phyloP scores from a whole-genome alignment of 1,284 basidiomycete species.

The Earliella scabrosa region DNA sequence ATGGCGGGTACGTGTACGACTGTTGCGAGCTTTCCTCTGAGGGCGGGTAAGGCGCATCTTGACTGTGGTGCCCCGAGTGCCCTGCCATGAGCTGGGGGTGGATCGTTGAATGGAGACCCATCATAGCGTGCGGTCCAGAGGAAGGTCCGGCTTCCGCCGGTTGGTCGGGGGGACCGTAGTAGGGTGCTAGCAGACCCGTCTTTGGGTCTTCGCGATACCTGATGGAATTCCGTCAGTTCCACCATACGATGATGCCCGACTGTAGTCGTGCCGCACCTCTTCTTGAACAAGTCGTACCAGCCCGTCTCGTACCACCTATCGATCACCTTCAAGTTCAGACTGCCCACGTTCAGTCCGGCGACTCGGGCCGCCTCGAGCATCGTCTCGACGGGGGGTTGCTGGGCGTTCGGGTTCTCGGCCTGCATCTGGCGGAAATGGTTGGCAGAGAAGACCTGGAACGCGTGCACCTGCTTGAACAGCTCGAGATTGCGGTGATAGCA shows the following conservation, averaged over 20 bases:
- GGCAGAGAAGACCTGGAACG: constrained; percentile 61
- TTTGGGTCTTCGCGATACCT: constrained; percentile 32
- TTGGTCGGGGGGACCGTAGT: constrained; percentile 18
- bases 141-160: constrained; percentile 8
- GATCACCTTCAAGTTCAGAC: constrained; percentile 67
- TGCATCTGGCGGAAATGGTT: constrained; percentile 30
- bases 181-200: constrained; percentile 29
- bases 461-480: constrained; percentile 76
- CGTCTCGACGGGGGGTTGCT: constrained; percentile 67
- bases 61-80: neutral
- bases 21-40: constrained; percentile 14
- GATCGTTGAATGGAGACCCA: constrained; percentile 16
- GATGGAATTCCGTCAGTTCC: too few species aligned
- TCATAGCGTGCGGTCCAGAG: constrained; percentile 6
- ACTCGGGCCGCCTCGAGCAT: constrained; percentile 64
- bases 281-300: constrained; percentile 73
- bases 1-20: constrained; percentile 6
- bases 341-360: constrained; percentile 67
- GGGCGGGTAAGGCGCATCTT: neutral
- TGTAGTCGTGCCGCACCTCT: constrained; percentile 47
- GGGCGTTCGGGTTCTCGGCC: constrained; percentile 40
- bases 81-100: constrained; percentile 24
- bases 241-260: too few species aligned
- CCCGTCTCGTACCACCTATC: constrained; percentile 77
- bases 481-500: constrained; percentile 83